phyloP scores from a whole-genome alignment of 495 filamentous ascomycete species.

The Geopyxis carbonaria region DNA sequence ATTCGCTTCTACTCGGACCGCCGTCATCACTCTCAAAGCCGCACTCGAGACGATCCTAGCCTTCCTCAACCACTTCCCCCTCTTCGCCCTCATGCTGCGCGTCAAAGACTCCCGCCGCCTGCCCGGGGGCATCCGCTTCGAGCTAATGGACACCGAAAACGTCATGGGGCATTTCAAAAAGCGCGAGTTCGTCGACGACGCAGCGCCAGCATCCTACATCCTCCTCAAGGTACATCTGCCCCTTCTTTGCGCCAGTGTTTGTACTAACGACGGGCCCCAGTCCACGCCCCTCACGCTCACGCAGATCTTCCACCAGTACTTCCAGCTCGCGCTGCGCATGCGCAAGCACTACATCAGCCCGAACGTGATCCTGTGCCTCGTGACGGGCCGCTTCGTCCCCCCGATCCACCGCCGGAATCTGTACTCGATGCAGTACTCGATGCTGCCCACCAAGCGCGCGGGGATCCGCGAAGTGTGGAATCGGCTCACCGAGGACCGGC shows the following conservation, averaged over 20 bases:
- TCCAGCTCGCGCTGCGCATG: constrained; percentile 79
- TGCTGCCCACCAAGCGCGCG: constrained; percentile 71
- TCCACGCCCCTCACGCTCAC: constrained; percentile 77
- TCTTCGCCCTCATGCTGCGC: constrained; percentile 93
- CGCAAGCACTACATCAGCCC: constrained; percentile 89
- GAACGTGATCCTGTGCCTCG: constrained; percentile 65
- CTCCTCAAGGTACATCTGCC: constrained; percentile 8
- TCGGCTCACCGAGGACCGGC: too few relatives aligned
- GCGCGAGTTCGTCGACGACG: background rate
- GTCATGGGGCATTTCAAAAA: background rate
- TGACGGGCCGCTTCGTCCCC: constrained; percentile 75
- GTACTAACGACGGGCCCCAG: constrained; percentile 28
- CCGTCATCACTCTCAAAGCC: constrained; percentile 83
- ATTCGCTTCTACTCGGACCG: constrained; percentile 85
- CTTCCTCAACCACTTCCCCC: constrained; percentile 91
- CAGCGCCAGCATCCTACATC: constrained; percentile 18
- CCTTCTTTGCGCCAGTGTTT: background rate
- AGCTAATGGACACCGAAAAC: constrained; percentile 2
- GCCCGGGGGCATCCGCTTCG: constrained; percentile 40
- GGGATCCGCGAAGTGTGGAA: constrained; percentile 75
- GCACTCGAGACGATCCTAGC: constrained; percentile 76
- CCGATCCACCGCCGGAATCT: constrained; percentile 87
- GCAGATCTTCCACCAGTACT: constrained; percentile 93
- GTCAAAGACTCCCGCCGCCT: constrained; percentile 83
- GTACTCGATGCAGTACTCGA: constrained; percentile 95